Conservation (phyloP, 108 stramenopile species). For the Aurantiochytrium sp. region DNA sequence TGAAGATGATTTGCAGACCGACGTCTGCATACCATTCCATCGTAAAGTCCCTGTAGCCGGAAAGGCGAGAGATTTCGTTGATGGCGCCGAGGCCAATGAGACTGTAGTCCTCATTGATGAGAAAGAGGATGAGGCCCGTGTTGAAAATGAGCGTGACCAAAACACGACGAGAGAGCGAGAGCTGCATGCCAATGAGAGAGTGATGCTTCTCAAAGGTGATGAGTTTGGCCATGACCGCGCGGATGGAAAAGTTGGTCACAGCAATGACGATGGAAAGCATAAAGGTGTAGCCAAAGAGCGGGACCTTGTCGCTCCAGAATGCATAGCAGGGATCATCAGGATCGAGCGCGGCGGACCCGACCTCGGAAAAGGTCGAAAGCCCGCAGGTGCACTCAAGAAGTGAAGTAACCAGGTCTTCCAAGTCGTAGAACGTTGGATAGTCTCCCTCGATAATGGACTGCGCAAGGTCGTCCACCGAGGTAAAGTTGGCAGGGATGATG, state of each 20-base stretch:
- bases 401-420: background rate
- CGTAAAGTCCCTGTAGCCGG: background rate
- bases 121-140: constrained; percentile 29
- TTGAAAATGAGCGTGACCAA: constrained; percentile 44
- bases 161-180: constrained; percentile 27
- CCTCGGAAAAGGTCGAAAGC: background rate
- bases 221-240: constrained; percentile 28
- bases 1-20: constrained; percentile 24
- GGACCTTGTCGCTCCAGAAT: background rate
- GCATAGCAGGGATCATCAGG: background rate
- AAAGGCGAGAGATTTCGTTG: background rate
- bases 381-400: background rate
- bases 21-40: constrained; percentile 16
- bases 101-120: constrained; percentile 26
- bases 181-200: constrained; percentile 10
- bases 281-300: constrained; percentile 21
- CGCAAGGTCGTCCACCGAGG: background rate
- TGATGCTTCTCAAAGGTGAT: constrained; percentile 28
- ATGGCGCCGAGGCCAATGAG: constrained; percentile 18
- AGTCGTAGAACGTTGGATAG: background rate
- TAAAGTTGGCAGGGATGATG: background rate
- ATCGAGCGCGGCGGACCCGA: background rate
- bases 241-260: constrained; percentile 21
- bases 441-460: background rate
- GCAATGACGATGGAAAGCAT: constrained; percentile 28